Evolutionary conservation across 1,284 basidiomycete species (phyloP), one percentile per base, ranked within the genome.

Genomic region (Trametes hirsuta): DNA sequence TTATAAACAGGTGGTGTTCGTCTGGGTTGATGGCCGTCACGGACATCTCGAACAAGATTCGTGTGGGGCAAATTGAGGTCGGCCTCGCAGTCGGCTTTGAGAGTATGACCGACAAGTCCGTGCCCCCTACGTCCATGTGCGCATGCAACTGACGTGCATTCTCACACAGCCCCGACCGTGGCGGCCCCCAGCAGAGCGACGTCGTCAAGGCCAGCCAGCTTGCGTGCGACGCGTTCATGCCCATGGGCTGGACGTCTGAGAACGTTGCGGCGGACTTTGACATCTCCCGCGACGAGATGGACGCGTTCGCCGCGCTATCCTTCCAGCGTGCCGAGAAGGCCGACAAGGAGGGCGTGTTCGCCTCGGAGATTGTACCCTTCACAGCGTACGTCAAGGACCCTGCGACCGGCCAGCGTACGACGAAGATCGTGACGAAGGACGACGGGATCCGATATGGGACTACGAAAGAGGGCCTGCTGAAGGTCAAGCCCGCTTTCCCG

Each of bases 221-320:
- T 5, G 73, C 70, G 15, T 59, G 67, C 21, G 73, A 72, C 52
- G 69, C 70, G 45, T 46, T 65, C 14, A 71, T 72, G 75, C 89
- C 89, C 24, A 94, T 94, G 93, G 91, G 93, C 10, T 94, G 93
- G 93, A 94, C 93, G 2, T 90, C 85, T 58, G 90, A 92, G 73
- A 92, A 91, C 65, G 85, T 91, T 50, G 91, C 91, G 12, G 79
- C 79, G 54, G 87, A 97, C 58, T 97, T 92, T 76, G 81, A 86
- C 67, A 83, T 98, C 67, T 83, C 90, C 22, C 84, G 95, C 50
- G 86, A 91, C 58, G 85, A 89, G 63, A 95, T 96, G 84, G 95
- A 98, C 73, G 83, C 82, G 45, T 91, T 88, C 70, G 92, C 95
- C 3, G 93, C 94, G 0, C 69, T 76, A 24, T 94, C 92, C 0